phyloP scores from a whole-genome alignment of 257 asterid species.

The Gentiana macrophylla region DNA sequence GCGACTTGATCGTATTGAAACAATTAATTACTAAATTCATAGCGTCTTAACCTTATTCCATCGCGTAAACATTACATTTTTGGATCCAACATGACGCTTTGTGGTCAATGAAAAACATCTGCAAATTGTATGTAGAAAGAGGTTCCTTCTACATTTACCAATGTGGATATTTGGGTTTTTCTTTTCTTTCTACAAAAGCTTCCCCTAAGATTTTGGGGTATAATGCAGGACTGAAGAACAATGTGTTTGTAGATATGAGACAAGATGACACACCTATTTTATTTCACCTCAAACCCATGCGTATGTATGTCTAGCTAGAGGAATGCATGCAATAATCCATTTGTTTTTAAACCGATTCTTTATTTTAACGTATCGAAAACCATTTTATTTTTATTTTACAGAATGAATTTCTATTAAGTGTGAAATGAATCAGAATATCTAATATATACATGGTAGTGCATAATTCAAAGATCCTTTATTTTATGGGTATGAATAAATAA shows the following conservation, averaged over 20 bases:
- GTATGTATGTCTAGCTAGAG: constrained; percentile 27
- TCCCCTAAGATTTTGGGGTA: not conserved
- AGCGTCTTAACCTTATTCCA: no score
- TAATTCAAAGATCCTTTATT: no score
- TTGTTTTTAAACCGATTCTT: constrained; percentile 2
- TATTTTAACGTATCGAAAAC: constrained; percentile 1
- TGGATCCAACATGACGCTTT: constrained; percentile 21
- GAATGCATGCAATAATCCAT: constrained; percentile 37
- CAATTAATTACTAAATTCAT: no score
- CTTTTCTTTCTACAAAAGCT: not conserved
- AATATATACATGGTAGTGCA: no score
- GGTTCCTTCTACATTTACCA: constrained; percentile 24
- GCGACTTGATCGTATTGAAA: no score
- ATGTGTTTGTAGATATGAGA: constrained; percentile 32
- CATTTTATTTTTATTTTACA: constrained; percentile 12
- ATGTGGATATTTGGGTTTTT: constrained; percentile 26
- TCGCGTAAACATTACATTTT: constrained; percentile 12
- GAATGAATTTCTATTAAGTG: not conserved
- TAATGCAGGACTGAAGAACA: constrained; percentile 16
- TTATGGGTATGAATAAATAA: no score
- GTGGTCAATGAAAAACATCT: no score
- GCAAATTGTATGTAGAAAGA: constrained; percentile 15
- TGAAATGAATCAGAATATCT: no score
- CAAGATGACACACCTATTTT: constrained; percentile 19
- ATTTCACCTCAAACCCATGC: constrained; percentile 31